Base-by-base conservation (phyloP, 148 eudicot genomes). In the Camellia sinensis region DNA sequence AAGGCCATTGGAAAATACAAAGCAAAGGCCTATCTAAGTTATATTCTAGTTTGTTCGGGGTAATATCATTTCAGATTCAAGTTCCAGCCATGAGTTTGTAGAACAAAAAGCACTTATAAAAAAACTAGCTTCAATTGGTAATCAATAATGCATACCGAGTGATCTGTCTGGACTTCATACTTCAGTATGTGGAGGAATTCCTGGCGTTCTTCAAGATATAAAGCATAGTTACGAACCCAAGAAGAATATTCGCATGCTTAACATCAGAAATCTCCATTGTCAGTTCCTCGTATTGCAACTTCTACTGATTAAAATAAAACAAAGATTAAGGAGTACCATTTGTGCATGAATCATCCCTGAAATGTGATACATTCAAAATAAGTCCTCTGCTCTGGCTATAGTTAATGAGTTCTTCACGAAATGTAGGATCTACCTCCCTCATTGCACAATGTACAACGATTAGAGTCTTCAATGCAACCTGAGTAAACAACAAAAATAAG, bases 401-500 rank as follows among this genome's bases (percentile, higher is more conserved):
- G 40, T 60, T 45, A 21, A 73, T 77, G 14, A 85, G 70, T 71
- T 85, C 87, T 70, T 76, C 76, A 45, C 73, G 71, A 72, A 85
- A 68, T 41, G 87, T 59, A 7, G 66, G 80, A 76, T 72, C 87
- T 37, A 77, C 71, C 76, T 85, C 87, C 61, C 85, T 79, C n/a
- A 85, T 12, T 66, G 81, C 85, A 60, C 87, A 83, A 77, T 85
- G 87, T 67, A 85, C 75, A 15, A 85, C 82, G 67, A 82, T 77
- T 73, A 85, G 76, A 59, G 83, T 73, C 77, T 85, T 85, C 66
- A 85, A 63, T 57, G 87, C 87, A 46, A 85, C 85, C 87, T 85
- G 62, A 37, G 64, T 19, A 2, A 74, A 37, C 37, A 66, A 7
- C 11, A 78, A 7, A 82, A 8, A 44, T 18, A 18, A 61, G 18